phyloP scores from a whole-genome alignment of 371 early-diverging fungal genomes.

The Funneliformis caledonium region DNA sequence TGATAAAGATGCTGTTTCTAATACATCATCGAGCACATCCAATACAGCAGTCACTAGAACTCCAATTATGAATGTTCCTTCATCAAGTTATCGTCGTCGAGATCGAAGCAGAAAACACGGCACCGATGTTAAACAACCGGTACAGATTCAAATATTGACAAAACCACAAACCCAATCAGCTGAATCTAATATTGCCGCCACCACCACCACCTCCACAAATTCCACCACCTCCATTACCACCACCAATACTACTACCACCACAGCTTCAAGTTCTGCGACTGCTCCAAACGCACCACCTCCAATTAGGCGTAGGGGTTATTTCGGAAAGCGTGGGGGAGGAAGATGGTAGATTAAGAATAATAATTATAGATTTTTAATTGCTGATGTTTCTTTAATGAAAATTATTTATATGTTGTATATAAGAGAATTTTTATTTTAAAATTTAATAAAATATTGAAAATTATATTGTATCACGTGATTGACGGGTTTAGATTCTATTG shows the following conservation, averaged over 20 bases:
- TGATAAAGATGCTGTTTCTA: not conserved
- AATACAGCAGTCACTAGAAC: not conserved
- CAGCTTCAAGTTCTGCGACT: not conserved
- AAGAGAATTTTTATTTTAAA: too few species aligned
- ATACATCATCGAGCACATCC: not conserved
- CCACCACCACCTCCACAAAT: not conserved
- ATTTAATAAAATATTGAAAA: not conserved
- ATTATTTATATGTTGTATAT: too few species aligned
- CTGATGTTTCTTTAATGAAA: too few species aligned
- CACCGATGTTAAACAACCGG: not conserved
- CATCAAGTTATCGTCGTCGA: not conserved
- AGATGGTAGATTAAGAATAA: slow-evolving; percentile 10
- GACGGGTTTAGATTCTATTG: not conserved
- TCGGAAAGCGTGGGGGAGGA: slow-evolving; percentile 11
- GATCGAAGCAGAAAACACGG: not conserved
- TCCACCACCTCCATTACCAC: not conserved
- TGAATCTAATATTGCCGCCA: not conserved
- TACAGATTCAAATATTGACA: slow-evolving; percentile 25
- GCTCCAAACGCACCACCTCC: not conserved
- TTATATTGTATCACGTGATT: not conserved
- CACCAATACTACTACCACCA: not conserved
- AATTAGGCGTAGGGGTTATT: slow-evolving; percentile 22
- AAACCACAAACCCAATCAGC: not conserved
- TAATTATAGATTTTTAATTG: not conserved
- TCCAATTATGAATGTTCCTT: not conserved